phyloP scores from a whole-genome alignment of 257 asterid species.

The Gentiana dahurica region DNA sequence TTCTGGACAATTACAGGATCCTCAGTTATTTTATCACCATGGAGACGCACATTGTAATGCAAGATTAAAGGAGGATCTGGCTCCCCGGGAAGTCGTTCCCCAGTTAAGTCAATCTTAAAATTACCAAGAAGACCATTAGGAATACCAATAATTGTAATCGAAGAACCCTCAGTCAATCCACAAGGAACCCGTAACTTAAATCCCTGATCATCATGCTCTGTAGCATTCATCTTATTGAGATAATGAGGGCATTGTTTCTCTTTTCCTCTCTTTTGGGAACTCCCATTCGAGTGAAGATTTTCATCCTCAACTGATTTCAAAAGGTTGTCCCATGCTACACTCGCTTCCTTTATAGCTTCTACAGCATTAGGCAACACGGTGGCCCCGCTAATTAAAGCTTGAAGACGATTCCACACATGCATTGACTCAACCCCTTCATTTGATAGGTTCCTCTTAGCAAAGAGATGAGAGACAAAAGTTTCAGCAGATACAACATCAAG shows the following conservation, averaged over 20 bases:
- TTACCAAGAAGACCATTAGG: conserved; percentile 93
- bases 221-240: conserved; percentile 74
- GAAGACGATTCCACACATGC: conserved; percentile 67
- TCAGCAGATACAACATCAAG: conserved; percentile 53
- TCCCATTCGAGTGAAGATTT: conserved; percentile 48
- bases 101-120: conserved; percentile 77
- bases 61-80: conserved; percentile 93
- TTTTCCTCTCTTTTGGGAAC: conserved; percentile 53
- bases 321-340: conserved; percentile 71
- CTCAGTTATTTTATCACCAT: conserved; percentile 84
- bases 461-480: conserved; percentile 32
- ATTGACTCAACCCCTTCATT: conserved; percentile 46
- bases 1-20: conserved; percentile 95
- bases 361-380: conserved; percentile 75
- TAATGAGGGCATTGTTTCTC: conserved; percentile 95
- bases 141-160: conserved; percentile 86
- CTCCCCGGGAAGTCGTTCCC: conserved; percentile 92
- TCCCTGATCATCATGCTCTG: conserved; percentile 44
- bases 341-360: conserved; percentile 82
- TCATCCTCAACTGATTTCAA: conserved; percentile 62
- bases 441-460: conserved; percentile 45
- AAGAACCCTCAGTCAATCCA: conserved; percentile 95
- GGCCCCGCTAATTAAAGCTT: conserved; percentile 39
- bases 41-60: conserved; percentile 90
- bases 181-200: conserved; percentile 77